These are phyloP conservation scores for Nitzschia palea DNA, from an alignment of 108 stramenopile genomes.

Conservation along the genomic window DNA sequence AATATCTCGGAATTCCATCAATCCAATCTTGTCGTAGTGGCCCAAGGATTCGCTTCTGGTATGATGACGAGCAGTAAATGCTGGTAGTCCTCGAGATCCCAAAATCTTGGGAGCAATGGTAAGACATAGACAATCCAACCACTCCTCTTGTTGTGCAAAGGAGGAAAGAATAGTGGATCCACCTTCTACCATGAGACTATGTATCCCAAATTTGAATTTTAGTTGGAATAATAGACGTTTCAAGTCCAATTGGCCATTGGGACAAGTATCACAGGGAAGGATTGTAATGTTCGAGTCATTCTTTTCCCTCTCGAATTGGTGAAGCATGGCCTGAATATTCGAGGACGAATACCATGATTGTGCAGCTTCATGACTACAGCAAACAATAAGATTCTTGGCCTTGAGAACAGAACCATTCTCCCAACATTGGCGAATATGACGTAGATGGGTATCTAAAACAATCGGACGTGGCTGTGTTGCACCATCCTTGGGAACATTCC, in stretches of 20 bases:
- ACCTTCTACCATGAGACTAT: slow-evolving; percentile 82
- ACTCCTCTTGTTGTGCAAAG: slow-evolving; percentile 24
- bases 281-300: slow-evolving; percentile 42
- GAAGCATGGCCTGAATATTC: slow-evolving; percentile 20
- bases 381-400: slow-evolving; percentile 37
- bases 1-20: not conserved
- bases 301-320: too few species aligned
- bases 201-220: slow-evolving; percentile 43
- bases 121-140: slow-evolving; percentile 68
- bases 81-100: slow-evolving; percentile 21
- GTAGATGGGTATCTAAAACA: slow-evolving; percentile 69
- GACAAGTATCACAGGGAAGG: slow-evolving; percentile 45
- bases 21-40: not conserved
- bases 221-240: slow-evolving; percentile 45
- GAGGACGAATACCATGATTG: not conserved
- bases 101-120: slow-evolving; percentile 69
- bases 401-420: slow-evolving; percentile 1
- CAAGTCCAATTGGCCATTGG: slow-evolving; percentile 48
- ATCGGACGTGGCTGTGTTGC: slow-evolving; percentile 63
- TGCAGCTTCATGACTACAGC: slow-evolving; percentile 41
- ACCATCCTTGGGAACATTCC: slow-evolving; percentile 16
- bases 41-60: too few species aligned
- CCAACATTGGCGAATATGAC: slow-evolving; percentile 12
- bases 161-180: slow-evolving; percentile 56
- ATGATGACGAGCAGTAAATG: too few species aligned